phyloP scores from a whole-genome alignment of 139 green algal genomes.

The Pleodorina starrii region DNA sequence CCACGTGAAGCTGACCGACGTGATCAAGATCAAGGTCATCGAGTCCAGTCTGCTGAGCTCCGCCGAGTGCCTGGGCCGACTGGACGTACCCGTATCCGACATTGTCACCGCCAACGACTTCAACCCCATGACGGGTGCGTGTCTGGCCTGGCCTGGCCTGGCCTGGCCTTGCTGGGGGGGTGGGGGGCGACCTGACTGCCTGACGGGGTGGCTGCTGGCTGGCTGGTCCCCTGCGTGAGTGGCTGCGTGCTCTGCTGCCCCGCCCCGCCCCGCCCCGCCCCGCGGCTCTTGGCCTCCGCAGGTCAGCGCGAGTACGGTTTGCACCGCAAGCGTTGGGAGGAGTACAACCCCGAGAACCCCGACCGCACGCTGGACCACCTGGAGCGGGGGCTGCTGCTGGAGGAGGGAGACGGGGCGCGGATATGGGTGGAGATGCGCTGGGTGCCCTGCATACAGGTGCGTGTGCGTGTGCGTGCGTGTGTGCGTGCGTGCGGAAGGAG shows the following conservation, averaged over 20 bases:
- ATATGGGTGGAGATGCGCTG: constrained; percentile 49
- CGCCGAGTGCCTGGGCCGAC: constrained; percentile 27
- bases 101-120: constrained; percentile 26
- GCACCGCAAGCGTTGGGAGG: constrained; percentile 41
- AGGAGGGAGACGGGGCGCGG: constrained; percentile 33
- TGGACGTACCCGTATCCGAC: constrained; percentile 32
- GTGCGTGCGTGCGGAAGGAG: not conserved
- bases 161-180: too few relatives aligned
- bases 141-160: too few relatives aligned
- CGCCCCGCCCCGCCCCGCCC: not conserved
- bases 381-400: constrained; percentile 28
- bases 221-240: too few relatives aligned
- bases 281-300: too few relatives aligned
- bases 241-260: too few relatives aligned
- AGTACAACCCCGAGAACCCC: constrained; percentile 32
- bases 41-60: not conserved
- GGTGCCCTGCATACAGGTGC: constrained; percentile 47
- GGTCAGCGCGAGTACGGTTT: constrained; percentile 28
- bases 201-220: too few relatives aligned
- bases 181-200: too few relatives aligned
- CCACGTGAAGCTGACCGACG: constrained; percentile 29
- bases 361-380: not conserved
- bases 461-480: not conserved
- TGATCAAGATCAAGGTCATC: constrained; percentile 52
- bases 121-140: constrained; percentile 23